phyloP scores from a whole-genome alignment of 2,329 filamentous ascomycete species.

The Epichloe sylvatica region DNA sequence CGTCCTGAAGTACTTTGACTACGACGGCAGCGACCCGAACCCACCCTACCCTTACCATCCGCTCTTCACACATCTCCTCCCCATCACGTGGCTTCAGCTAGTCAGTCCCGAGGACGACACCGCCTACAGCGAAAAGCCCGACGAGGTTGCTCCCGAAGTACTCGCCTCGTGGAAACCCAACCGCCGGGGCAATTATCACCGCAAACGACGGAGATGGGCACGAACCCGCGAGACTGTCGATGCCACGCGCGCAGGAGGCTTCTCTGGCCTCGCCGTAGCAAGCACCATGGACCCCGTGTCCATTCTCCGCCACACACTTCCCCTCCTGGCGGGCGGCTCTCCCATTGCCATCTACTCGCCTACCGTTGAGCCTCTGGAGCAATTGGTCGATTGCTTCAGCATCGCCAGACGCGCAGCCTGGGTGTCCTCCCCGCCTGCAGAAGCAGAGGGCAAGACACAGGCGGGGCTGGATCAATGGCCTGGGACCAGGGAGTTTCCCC shows the following conservation, averaged over 20 bases:
- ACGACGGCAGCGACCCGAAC: constrained; percentile 53
- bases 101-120: constrained; percentile 62
- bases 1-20: constrained; percentile 80
- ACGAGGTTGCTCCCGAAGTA: constrained; percentile 41
- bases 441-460: constrained; percentile 28
- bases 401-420: constrained; percentile 68
- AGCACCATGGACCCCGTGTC: constrained; percentile 68
- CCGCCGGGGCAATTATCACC: constrained; percentile 72
- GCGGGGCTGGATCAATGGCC: constrained; percentile 42
- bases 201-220: constrained; percentile 75
- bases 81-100: constrained; percentile 84
- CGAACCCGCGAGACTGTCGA: constrained; percentile 60
- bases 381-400: constrained; percentile 72
- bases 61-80: constrained; percentile 65
- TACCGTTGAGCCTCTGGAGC: constrained; percentile 62
- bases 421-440: constrained; percentile 37
- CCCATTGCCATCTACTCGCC: constrained; percentile 77
- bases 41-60: constrained; percentile 53
- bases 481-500: constrained; percentile 64
- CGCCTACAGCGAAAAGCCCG: constrained; percentile 55
- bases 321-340: constrained; percentile 69
- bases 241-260: constrained; percentile 58
- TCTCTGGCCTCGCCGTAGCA: constrained; percentile 72
- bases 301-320: constrained; percentile 61
- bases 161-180: constrained; percentile 64